Percentiles rank a stretch among this genome's conserved stretches.
phyloP scores from a whole-genome alignment of 202 grass and related monocot species.

The Saccharum hybrid region DNA sequence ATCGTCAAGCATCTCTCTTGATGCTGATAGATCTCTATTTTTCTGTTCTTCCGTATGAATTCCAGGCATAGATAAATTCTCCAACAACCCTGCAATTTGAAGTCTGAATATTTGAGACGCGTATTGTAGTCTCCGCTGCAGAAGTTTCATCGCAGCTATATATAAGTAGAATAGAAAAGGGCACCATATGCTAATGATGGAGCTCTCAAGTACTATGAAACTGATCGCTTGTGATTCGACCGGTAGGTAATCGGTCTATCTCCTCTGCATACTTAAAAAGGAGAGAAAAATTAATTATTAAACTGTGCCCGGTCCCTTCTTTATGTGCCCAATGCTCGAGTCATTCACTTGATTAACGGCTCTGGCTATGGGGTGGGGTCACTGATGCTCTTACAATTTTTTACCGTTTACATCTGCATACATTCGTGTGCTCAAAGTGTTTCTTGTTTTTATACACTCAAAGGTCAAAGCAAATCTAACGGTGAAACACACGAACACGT shows the following conservation, averaged over 20 bases:
- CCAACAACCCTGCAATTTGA: not conserved
- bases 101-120: not conserved
- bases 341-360: not conserved
- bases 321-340: not conserved
- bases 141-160: not conserved
- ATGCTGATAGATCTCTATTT: not conserved
- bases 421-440: no score
- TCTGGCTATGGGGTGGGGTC: not conserved
- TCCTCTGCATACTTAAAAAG: not conserved
- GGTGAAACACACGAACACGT: no score
- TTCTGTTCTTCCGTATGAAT: not conserved
- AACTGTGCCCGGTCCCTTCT: no score
- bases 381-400: not conserved
- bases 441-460: no score
- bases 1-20: not conserved
- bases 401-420: no score
- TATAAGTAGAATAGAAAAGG: not conserved
- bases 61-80: not conserved
- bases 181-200: not conserved
- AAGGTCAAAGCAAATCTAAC: no score
- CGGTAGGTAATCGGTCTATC: not conserved
- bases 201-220: no score
- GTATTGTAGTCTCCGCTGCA: not conserved
- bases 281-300: no score
- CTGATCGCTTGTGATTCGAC: not conserved